Base-by-base conservation (phyloP, 176 grass and related monocot species). In the Puccinellia tenuiflora region DNA sequence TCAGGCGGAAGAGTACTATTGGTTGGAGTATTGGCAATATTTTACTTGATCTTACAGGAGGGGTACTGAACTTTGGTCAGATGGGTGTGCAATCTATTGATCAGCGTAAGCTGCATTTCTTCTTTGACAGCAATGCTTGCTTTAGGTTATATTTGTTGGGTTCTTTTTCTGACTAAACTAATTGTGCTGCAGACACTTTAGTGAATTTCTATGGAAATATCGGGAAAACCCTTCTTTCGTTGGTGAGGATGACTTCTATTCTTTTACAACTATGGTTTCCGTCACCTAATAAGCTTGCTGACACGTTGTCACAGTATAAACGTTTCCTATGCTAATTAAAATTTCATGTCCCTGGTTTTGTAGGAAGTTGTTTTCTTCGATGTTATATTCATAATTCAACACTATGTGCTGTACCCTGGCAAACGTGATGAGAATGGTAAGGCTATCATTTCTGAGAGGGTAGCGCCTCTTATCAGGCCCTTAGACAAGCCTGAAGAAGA, bases 21-120 rank as follows among this genome's bases (percentile, higher is more conserved):
- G 95, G 95, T 63, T 97, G 95, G 95, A 97, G 95, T 73, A 92
- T 97, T 82, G 95, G 95, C 33, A 97, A 97, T 69, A 97, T 97
- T 54, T 82, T 97, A 78, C 95, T 97, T 81, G 95, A 97, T 72
- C 84, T 97, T 56, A 54, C 79, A 13, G 95, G 95, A 60, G 95
- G 92, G 5, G 30, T 97, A 34, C 81, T 97, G 39, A 97, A 94
- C 68, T 97, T 97, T 87, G 81, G 88, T 84, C 95, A 97, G 85
- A 82, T 97, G 90, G 95, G 95, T 62, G 88, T 93, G 56, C 95
- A 94, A 82, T 92, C 95, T 51, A 94, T 97, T 79, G 95, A 97
- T 87, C 92, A 97, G 84, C 40, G 95, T 94, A 79, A 64, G 92
- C 28, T 70, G 13, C 45, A 82, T 80, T 72, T 68, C 2, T 31